These are phyloP conservation scores for Colletotrichum destructivum DNA, from an alignment of 2,329 filamentous ascomycete genomes.

Conservation along the genomic window DNA sequence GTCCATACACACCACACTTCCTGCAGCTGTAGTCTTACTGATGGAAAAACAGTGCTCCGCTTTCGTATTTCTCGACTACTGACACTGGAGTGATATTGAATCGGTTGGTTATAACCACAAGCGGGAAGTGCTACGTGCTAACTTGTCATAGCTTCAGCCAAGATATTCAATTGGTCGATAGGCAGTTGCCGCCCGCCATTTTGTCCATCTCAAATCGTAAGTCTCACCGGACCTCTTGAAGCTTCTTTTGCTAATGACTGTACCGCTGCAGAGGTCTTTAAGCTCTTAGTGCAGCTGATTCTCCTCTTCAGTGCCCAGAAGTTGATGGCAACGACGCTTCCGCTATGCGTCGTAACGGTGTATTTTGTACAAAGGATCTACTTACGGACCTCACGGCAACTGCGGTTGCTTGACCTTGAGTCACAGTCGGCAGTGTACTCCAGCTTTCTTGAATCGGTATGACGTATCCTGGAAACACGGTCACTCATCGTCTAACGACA, in stretches of 20 bases:
- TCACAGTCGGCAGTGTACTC: slow-evolving; percentile 58
- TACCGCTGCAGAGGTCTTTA: slow-evolving; percentile 24
- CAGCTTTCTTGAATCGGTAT: slow-evolving; percentile 59
- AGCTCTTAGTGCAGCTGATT: slow-evolving; percentile 6
- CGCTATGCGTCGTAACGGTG: slow-evolving; percentile 45
- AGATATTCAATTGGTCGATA: slow-evolving; percentile 47
- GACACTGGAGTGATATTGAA: slow-evolving; percentile 31
- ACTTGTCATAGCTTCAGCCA: slow-evolving; percentile 45
- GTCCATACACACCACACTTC: neutral
- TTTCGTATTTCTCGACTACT: neutral
- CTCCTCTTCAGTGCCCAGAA: slow-evolving; percentile 22
- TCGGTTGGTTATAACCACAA: slow-evolving; percentile 12
- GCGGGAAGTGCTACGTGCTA: neutral
- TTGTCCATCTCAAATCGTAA: slow-evolving; percentile 24
- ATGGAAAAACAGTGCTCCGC: slow-evolving; percentile 12
- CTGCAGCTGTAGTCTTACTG: neutral
- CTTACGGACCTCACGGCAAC: slow-evolving; percentile 59
- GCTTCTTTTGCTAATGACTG: neutral
- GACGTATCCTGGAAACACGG: too few relatives aligned
- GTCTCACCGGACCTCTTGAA: neutral
- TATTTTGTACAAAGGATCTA: slow-evolving; percentile 55
- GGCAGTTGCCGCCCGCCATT: slow-evolving; percentile 20
- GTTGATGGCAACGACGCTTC: slow-evolving; percentile 47
- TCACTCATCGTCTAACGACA: too few relatives aligned
- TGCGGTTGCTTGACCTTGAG: slow-evolving; percentile 60